Percentiles rank a stretch among this genome's conserved stretches.
Conservation (phyloP, 495 filamentous ascomycete species). For the Daldinia childiae region DNA sequence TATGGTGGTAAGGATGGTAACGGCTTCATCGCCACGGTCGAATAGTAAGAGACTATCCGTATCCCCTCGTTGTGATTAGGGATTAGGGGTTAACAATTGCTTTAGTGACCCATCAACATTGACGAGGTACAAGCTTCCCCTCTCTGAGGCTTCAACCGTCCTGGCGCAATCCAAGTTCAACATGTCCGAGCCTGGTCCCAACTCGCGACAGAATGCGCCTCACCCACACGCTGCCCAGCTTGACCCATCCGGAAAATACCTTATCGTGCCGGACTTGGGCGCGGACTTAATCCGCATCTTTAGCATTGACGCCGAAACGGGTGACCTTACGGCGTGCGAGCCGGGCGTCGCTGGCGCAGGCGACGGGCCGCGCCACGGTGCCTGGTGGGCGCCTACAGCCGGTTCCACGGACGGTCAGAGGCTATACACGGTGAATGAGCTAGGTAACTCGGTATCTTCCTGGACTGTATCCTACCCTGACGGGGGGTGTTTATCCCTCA, state of each 20-base stretch:
- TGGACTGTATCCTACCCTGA: conserved; percentile 54
- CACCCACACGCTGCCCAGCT: conserved; percentile 75
- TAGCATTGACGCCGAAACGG: conserved; percentile 58
- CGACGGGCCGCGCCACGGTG: conserved; percentile 57
- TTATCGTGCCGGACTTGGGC: conserved; percentile 76
- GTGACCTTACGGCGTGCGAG: conserved; percentile 50
- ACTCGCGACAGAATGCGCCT: conserved; percentile 70
- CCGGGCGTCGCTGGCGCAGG: conserved; percentile 49
- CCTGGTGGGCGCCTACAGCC: conserved; percentile 51
- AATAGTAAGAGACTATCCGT: conserved; percentile 53
- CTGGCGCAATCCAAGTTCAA: conserved; percentile 65
- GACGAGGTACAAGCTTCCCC: conserved; percentile 52
- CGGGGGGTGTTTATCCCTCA: conserved; percentile 48
- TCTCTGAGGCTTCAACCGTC: conserved; percentile 33
- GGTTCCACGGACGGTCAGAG: conserved; percentile 44
- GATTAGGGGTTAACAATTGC: conserved; percentile 29
- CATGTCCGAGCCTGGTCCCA: conserved; percentile 58
- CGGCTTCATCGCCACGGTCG: conserved; percentile 56
- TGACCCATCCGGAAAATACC: conserved; percentile 72
- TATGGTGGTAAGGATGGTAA: conserved; percentile 53
- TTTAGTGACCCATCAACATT: conserved; percentile 55
- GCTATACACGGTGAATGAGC: conserved; percentile 59
- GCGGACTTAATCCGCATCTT: conserved; percentile 73
- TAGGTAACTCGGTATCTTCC: conserved; percentile 57
- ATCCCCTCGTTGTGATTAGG: not conserved